Percentiles rank a stretch among this genome's conserved stretches.
phyloP scores from a whole-genome alignment of 371 early-diverging fungal genomes.

The Mortierella sp. region DNA sequence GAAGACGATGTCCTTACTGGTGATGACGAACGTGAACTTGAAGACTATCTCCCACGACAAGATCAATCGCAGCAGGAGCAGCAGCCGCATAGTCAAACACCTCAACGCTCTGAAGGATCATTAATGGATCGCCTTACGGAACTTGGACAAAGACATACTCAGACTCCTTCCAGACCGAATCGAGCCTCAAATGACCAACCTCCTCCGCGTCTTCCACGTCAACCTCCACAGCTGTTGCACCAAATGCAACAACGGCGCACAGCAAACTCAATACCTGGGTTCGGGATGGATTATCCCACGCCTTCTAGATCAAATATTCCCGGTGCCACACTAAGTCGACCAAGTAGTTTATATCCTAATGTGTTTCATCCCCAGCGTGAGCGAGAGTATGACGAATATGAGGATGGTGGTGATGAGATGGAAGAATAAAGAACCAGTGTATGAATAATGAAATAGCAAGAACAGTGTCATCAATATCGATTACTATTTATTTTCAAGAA shows the following conservation, averaged over 20 bases:
- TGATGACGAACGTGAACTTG: slow-evolving; percentile 18
- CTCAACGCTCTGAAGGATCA: neutral
- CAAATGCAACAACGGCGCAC: slow-evolving; percentile 5
- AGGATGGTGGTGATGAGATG: slow-evolving; percentile 22
- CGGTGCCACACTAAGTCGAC: neutral
- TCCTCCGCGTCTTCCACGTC: neutral
- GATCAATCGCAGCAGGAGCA: neutral
- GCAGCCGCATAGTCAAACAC: neutral
- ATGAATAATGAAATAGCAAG: neutral
- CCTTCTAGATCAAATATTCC: slow-evolving; percentile 7
- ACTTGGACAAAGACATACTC: neutral
- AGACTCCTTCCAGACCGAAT: neutral
- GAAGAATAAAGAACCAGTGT: slow-evolving; percentile 6
- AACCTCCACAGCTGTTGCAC: neutral
- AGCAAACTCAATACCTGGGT: slow-evolving; percentile 9
- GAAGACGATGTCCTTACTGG: slow-evolving; percentile 31
- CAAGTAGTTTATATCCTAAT: neutral
- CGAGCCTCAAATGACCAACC: neutral
- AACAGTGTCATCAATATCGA: neutral
- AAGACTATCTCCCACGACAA: slow-evolving; percentile 7
- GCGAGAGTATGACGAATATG: slow-evolving; percentile 26
- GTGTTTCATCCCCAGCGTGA: slow-evolving; percentile 10
- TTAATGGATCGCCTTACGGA: neutral
- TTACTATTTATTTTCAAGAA: neutral
- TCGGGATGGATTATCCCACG: slow-evolving; percentile 20